Evolutionary conservation across 2,329 filamentous ascomycete species (phyloP), one percentile per base, ranked within the genome.

Genomic region (Paracoccidioides lutzii): DNA sequence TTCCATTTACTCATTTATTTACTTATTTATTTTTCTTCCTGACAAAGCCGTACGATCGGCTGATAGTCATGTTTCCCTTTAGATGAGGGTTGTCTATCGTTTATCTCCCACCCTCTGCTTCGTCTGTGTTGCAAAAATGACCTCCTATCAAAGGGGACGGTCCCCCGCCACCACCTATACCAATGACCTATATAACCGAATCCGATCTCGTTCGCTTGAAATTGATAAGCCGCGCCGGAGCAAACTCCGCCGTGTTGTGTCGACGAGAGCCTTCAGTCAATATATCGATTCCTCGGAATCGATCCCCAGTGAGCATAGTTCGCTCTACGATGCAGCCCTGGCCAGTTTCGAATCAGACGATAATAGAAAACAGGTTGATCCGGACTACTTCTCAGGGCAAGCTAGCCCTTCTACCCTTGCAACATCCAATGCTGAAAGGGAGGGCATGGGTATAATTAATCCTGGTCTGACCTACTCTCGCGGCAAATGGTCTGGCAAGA

Each of bases 301-400:
- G 12, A 55, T 63, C 38, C 63, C 64, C 15, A 72, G 69, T 53
- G 67, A 70, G 30, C 67, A 70, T 48, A 64, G 62, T 52, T 70
- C 65, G 9, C 70, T 75, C 10, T 72, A 66, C 58, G 66, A 73
- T 59, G 71, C 71, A 6, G 57, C 64, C 42, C 58, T 65, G 48
- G 65, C 66, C 35, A 64, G 63, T 33, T 67, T 69, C 5, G 60
- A 62, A 22, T 61, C 59, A 40, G 62, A 66, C 33, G 62, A 56
- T n/a, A 44, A 53, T 9, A 40, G 52, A 40, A 53, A 46, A 30
- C 49, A 53, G 5, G 54, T 59, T 40, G 52, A 59, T n/a, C 55
- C 52, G 41, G 54, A 52, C n/a, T 8, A 38, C 30, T 33, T 28
- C 15, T 22, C 15, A 42, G 54, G 72, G 73, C 53, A 76, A 73